A percentile compares a stretch with the other conserved stretches of the same genome.
These are phyloP conservation scores for Parastagonospora nodorum DNA, from an alignment of 2,329 filamentous ascomycete genomes.

Conservation along the genomic window DNA sequence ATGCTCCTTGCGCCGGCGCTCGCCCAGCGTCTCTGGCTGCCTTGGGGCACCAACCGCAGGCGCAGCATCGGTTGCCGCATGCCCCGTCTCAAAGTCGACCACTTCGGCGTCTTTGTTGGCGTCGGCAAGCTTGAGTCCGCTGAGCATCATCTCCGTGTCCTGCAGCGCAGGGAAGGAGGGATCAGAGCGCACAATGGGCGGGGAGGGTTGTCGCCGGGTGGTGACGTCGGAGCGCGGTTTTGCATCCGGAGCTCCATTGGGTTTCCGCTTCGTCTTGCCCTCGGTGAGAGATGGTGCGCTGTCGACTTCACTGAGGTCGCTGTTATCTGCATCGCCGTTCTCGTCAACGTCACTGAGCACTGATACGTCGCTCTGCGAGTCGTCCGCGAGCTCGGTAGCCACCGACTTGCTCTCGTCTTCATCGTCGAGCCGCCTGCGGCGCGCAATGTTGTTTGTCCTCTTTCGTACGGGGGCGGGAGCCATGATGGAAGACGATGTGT, in stretches of 20 bases:
- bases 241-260: conserved; percentile 45
- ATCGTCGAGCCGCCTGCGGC: conserved; percentile 47
- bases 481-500: conserved; percentile 34
- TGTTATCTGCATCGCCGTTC: conserved; percentile 63
- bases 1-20: conserved; percentile 80
- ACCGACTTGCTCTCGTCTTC: conserved; percentile 48
- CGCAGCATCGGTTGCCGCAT: conserved; percentile 38
- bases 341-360: conserved; percentile 62
- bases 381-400: conserved; percentile 60
- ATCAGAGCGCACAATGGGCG: conserved; percentile 45
- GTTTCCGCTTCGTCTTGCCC: conserved; percentile 45
- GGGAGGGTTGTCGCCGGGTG: conserved; percentile 35
- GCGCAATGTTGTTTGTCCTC: conserved; percentile 41
- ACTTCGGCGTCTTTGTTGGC: conserved; percentile 48
- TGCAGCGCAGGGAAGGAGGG: conserved; percentile 51
- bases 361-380: conserved; percentile 68
- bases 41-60: conserved; percentile 44
- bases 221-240: conserved; percentile 31
- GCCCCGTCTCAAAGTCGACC: conserved; percentile 58
- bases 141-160: conserved; percentile 67
- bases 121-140: conserved; percentile 58
- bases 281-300: conserved; percentile 41
- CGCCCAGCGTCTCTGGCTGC: conserved; percentile 63
- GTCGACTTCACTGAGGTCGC: conserved; percentile 61
- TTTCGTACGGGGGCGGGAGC: conserved; percentile 44